phyloP scores from a whole-genome alignment of 2,329 filamentous ascomycete genomes.

The Penicillium sp. region DNA sequence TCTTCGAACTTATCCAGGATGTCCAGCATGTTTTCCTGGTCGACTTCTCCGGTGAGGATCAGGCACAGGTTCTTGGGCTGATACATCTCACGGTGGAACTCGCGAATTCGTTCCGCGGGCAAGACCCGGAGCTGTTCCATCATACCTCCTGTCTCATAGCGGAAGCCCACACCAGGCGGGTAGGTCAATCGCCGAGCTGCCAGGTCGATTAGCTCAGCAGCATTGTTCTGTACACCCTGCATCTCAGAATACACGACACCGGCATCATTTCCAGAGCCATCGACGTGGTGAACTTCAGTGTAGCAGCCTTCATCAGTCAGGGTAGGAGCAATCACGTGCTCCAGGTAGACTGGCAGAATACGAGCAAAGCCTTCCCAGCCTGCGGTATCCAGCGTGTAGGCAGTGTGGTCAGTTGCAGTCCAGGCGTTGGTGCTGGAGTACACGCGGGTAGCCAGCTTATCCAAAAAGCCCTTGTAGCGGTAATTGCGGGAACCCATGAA shows the following conservation, averaged over 20 bases:
- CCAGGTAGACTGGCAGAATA: constrained; percentile 90
- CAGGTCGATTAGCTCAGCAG: constrained; percentile 83
- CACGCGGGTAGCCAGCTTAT: constrained; percentile 88
- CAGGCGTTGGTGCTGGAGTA: constrained; percentile 96
- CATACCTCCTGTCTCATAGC: constrained; percentile 98
- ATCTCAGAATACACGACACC: constrained; percentile 98
- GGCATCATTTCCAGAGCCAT: constrained; percentile 90
- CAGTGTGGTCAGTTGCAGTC: constrained; percentile 95
- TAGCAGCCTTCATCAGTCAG: constrained; percentile 90
- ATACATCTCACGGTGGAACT: constrained; percentile 95
- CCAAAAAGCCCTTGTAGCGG: constrained; percentile 89
- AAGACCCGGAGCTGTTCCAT: constrained; percentile 85
- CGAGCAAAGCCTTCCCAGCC: constrained; percentile 97
- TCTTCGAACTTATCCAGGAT: constrained; percentile 88
- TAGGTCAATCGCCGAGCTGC: constrained; percentile 78
- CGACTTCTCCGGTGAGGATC: constrained; percentile 86
- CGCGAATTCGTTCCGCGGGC: constrained; percentile 85
- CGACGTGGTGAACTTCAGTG: constrained; percentile 94
- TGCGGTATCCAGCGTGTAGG: constrained; percentile 90
- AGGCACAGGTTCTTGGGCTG: constrained; percentile 93
- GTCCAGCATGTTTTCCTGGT: constrained; percentile 74
- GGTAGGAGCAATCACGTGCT: constrained; percentile 88
- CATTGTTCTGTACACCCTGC: constrained; percentile 89
- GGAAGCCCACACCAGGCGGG: constrained; percentile 84
- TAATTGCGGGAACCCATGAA: constrained; percentile 94